Evolutionary conservation across 495 filamentous ascomycete genomes (phyloP).

Genomic region (Cercophora samala): DNA sequence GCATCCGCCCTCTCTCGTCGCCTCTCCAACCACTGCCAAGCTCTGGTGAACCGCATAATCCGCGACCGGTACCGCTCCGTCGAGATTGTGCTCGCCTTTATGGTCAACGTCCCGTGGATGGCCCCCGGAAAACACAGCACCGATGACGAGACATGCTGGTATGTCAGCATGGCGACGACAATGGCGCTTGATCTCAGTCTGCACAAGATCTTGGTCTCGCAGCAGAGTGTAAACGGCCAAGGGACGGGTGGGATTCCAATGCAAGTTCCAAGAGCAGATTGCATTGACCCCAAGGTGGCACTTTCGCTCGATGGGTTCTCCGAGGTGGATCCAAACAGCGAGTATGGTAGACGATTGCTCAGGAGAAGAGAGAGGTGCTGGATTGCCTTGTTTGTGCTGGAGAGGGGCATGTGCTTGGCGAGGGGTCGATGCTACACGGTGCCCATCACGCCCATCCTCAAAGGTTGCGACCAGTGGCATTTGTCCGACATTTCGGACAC

Average conservation of each 20-base stretch:
- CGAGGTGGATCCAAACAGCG: constrained; percentile 57
- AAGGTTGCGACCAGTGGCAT: constrained; percentile 67
- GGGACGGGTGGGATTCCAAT: constrained; percentile 1
- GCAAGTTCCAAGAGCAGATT: constrained; percentile 58
- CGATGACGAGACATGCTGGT: constrained; percentile 70
- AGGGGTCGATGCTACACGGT: constrained; percentile 65
- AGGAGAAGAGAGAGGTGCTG: constrained; percentile 65
- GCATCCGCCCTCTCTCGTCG: constrained; percentile 60
- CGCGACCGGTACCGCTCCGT: constrained; percentile 59
- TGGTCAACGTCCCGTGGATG: constrained; percentile 79
- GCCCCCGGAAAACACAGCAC: constrained; percentile 61
- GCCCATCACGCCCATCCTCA: constrained; percentile 59
- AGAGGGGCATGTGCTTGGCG: constrained; percentile 62
- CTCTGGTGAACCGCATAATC: constrained; percentile 59
- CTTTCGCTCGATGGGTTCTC: constrained; percentile 65
- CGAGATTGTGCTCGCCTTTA: constrained; percentile 70
- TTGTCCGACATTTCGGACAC: constrained; percentile 57
- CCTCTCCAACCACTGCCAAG: constrained; percentile 60
- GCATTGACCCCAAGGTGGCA: constrained; percentile 61
- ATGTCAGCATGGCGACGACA: constrained; percentile 64
- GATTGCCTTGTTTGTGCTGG: constrained; percentile 70
- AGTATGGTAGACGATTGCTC: constrained; percentile 56
- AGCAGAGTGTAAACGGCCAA: constrained; percentile 45
- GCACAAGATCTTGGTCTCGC: constrained; percentile 63
- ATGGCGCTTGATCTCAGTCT: constrained; percentile 66